Percentiles rank a stretch among this genome's conserved stretches.
Evolutionary conservation across 768 basidiomycete genomes (phyloP).

Genomic region (Paxillus rubicundulus): DNA sequence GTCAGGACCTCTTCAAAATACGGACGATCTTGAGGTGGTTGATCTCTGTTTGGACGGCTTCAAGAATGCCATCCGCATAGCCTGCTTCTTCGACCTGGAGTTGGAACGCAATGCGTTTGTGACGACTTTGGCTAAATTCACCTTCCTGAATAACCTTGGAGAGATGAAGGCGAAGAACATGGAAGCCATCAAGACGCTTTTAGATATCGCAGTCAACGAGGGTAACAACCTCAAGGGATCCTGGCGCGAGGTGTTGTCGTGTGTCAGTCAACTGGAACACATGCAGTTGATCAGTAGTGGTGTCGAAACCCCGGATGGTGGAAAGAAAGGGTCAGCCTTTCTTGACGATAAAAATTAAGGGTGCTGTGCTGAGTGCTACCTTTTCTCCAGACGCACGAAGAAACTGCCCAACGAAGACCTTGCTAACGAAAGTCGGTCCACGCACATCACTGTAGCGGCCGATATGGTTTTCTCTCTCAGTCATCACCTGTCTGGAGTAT

Average conservation of each 20-base stretch:
- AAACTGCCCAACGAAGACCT: conserved; percentile 87
- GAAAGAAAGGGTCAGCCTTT: conserved; percentile 71
- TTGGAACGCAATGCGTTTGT: conserved; percentile 98
- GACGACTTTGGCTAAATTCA: conserved; percentile 93
- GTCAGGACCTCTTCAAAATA: conserved; percentile 91
- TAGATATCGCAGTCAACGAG: conserved; percentile 95
- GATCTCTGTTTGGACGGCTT: conserved; percentile 93
- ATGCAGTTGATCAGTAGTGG: conserved; percentile 97
- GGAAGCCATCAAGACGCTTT: conserved; percentile 93
- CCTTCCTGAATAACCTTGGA: conserved; percentile 94
- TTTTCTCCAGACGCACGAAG: conserved; percentile 37
- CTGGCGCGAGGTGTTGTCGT: conserved; percentile 95
- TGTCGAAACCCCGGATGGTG: conserved; percentile 75
- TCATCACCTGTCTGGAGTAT: conserved; percentile 89
- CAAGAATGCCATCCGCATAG: conserved; percentile 94
- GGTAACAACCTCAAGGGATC: conserved; percentile 94
- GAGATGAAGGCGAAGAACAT: conserved; percentile 99
- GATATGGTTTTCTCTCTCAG: conserved; percentile 99
- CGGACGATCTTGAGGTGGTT: conserved; percentile 90
- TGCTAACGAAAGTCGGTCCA: conserved; percentile 94
- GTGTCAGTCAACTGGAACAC: conserved; percentile 96
- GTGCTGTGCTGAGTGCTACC: conserved; percentile 6
- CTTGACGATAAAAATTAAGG: neutral
- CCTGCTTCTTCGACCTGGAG: conserved; percentile 96
- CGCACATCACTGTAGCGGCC: conserved; percentile 96